These are phyloP conservation scores for Abrus precatorius DNA, from an alignment of 306 rosid species.

Conservation along the genomic window DNA sequence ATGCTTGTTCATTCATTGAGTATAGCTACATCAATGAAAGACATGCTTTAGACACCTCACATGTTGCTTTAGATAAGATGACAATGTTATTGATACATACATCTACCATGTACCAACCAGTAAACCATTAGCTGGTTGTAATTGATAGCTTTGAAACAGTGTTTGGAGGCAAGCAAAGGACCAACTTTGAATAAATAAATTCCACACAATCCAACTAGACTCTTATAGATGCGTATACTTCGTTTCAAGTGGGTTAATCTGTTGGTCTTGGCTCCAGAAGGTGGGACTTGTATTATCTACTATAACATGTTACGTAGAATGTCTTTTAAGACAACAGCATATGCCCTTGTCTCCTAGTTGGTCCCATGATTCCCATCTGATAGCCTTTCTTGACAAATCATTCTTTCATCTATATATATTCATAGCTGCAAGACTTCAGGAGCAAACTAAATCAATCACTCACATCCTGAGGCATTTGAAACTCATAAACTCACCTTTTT, in stretches of 20 bases:
- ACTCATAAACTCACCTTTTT: background rate
- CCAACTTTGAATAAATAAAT: background rate
- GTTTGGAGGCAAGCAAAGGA: background rate
- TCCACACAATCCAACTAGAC: background rate
- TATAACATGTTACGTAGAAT: background rate
- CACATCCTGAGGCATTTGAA: background rate
- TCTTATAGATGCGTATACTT: background rate
- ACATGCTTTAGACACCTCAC: background rate
- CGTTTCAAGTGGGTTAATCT: background rate
- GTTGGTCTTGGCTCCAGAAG: background rate
- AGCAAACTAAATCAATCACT: conserved; percentile 30
- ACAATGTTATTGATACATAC: no score
- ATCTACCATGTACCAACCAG: no score
- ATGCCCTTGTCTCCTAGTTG: conserved; percentile 15
- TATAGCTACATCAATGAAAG: background rate
- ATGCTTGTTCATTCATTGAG: background rate
- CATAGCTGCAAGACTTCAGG: background rate
- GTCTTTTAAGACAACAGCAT: conserved; percentile 39
- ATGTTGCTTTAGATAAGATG: background rate
- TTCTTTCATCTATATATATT: conserved; percentile 50
- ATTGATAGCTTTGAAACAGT: background rate
- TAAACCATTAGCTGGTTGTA: no score
- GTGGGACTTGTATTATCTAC: background rate
- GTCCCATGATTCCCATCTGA: background rate
- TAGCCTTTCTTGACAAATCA: background rate